Conservation (phyloP, 2,329 filamentous ascomycete genomes). For the Mollisia scopiformis region DNA sequence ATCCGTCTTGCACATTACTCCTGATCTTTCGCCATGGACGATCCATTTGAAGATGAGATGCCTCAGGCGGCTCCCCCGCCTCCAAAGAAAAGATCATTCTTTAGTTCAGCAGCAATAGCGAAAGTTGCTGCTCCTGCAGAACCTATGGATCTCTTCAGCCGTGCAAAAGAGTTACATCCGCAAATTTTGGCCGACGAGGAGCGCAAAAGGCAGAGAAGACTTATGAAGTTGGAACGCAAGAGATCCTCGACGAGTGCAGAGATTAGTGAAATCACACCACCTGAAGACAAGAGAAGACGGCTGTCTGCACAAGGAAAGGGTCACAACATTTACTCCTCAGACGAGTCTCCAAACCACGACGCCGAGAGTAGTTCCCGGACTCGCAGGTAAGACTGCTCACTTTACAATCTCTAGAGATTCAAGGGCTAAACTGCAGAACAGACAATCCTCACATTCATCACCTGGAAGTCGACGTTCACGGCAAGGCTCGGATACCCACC, state of each 20-base stretch:
- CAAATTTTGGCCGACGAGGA: conserved; percentile 46
- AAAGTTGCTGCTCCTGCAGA: conserved; percentile 38
- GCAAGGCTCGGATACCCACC: conserved; percentile 1
- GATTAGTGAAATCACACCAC: conserved; percentile 21
- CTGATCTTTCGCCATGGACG: conserved; percentile 18
- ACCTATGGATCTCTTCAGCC: conserved; percentile 49
- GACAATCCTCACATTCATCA: conserved; percentile 27
- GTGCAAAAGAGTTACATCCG: conserved; percentile 48
- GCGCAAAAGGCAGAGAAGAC: conserved; percentile 38
- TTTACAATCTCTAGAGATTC: neutral
- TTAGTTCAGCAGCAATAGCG: conserved; percentile 57
- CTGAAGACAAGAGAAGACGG: conserved; percentile 31
- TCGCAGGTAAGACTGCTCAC: conserved; percentile 13
- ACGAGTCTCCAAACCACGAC: conserved; percentile 17
- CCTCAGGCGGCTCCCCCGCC: conserved; percentile 4
- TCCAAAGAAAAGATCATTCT: conserved; percentile 46
- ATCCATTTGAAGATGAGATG: conserved; percentile 15
- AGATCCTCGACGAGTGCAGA: conserved; percentile 31
- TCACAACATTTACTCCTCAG: conserved; percentile 19
- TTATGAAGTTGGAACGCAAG: conserved; percentile 30
- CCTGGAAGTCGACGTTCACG: conserved; percentile 23
- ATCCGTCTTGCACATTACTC: neutral
- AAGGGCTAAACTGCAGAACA: conserved; percentile 7
- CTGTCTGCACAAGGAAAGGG: conserved; percentile 20
- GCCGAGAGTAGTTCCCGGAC: conserved; percentile 1